phyloP scores from a whole-genome alignment of 176 grass and related monocot genomes.

The Aegilops longissima region DNA sequence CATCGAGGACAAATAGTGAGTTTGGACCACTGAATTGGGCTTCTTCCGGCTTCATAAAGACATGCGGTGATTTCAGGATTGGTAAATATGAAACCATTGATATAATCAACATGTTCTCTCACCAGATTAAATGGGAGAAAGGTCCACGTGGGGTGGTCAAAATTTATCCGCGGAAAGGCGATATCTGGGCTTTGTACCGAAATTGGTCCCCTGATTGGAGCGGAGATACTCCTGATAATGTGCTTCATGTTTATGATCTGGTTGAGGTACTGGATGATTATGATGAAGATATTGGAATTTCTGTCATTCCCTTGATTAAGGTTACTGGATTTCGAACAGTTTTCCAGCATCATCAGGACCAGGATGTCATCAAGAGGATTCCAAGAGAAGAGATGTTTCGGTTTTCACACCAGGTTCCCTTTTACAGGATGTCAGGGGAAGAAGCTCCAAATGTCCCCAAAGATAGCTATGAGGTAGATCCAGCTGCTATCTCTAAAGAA shows the following conservation, averaged over 20 bases:
- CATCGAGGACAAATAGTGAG: conserved; percentile 50
- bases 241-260: conserved; percentile 54
- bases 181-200: conserved; percentile 59
- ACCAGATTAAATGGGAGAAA: conserved; percentile 61
- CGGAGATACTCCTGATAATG: conserved; percentile 52
- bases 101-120: conserved; percentile 68
- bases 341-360: conserved; percentile 41
- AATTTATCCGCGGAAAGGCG: conserved; percentile 69
- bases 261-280: conserved; percentile 56
- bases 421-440: conserved; percentile 57
- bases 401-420: conserved; percentile 72
- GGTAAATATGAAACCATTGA: conserved; percentile 43
- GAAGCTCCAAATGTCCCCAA: conserved; percentile 60
- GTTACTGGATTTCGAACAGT: conserved; percentile 53
- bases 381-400: conserved; percentile 66
- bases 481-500: conserved; percentile 64
- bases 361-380: conserved; percentile 30
- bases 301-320: conserved; percentile 56
- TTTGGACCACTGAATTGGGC: conserved; percentile 58
- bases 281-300: conserved; percentile 50
- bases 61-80: conserved; percentile 60
- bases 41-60: conserved; percentile 65
- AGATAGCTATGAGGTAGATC: conserved; percentile 63
- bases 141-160: conserved; percentile 52
- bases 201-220: conserved; percentile 66